Evolutionary conservation across 108 stramenopile species (phyloP), one percentile per base, ranked within the genome.

Genomic region (Cyclotella cryptica): DNA sequence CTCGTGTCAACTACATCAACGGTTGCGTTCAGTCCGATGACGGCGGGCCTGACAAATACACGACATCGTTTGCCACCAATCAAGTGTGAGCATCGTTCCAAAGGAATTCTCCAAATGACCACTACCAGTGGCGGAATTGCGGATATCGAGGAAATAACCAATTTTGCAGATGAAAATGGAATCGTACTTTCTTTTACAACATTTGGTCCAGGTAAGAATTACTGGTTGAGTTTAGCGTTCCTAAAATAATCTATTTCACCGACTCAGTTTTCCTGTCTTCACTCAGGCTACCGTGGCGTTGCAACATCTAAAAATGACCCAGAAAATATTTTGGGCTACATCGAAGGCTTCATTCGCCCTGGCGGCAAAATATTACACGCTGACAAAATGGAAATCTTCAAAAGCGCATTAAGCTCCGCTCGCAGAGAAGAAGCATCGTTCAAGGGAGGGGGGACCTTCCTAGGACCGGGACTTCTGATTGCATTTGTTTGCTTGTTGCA

Each of bases 331-430:
- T 66, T 94, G 43, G 93, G 93, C 12, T 94, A 94, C 70, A 85
- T 86, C 26, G 91, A 92, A 80, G 93, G 93, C 1, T 92, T 94
- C 78, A 24, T 88, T n/a, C 84, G 93, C 19, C 90, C 90, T 15
- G 61, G 53, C 17, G 89, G 89, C 7, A 69, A 79, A 49, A 80
- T 94, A 54, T 67, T 94, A 49, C 93, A 94, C 69, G 70, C 92
- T 47, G 93, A 94, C 80, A 90, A 90, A 67, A 92, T 94, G 93
- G 88, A 94, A 77, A 86, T 94, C 15, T 94, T 86, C 51, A 72
- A 88, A 49, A 57, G 54, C 3, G 77, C 76, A n/a, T 46, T 90
- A 11, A 44, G 86, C 29, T 67, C 67, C 24, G 90, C 88, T 17
- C 53, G 86, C 18, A 64, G 45, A 9, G 84, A 87, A 66, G 66